phyloP scores from a whole-genome alignment of 106 monocot species.

The Alisma plantagoaquatica region DNA sequence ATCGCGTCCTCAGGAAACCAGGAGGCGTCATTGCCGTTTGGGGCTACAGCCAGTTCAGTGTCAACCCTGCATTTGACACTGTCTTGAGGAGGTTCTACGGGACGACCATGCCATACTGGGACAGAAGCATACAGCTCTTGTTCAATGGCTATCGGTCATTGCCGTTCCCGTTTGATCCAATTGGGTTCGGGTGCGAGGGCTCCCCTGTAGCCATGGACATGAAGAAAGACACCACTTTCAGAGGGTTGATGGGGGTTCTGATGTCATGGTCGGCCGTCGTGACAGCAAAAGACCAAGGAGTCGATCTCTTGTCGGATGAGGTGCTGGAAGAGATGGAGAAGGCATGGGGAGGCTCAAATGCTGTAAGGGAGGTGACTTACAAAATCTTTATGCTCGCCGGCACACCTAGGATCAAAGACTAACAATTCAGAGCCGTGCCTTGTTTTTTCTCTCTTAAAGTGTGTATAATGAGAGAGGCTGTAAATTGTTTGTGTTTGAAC shows the following conservation, averaged over 20 bases:
- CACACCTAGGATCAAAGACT: no score
- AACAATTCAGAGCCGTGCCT: no score
- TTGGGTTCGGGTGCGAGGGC: slow-evolving; percentile 44
- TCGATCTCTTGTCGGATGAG: slow-evolving; percentile 53
- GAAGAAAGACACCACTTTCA: slow-evolving; percentile 34
- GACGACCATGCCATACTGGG: slow-evolving; percentile 36
- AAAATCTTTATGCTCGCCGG: slow-evolving; percentile 33
- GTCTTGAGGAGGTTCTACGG: slow-evolving; percentile 25
- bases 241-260: slow-evolving; percentile 31
- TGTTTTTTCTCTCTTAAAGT: slow-evolving; percentile 36
- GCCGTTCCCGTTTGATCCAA: slow-evolving; percentile 66
- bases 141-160: slow-evolving; percentile 35
- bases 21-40: slow-evolving; percentile 63
- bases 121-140: slow-evolving; percentile 22
- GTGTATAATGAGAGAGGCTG: no score
- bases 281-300: slow-evolving; percentile 53
- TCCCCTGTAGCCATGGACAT: slow-evolving; percentile 59
- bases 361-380: slow-evolving; percentile 29
- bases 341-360: slow-evolving; percentile 46
- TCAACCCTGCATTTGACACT: slow-evolving; percentile 37
- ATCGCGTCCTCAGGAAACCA: slow-evolving; percentile 30
- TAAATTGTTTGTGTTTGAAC: no score
- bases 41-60: slow-evolving; percentile 44
- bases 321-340: slow-evolving; percentile 30
- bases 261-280: slow-evolving; percentile 74